Conservation (phyloP, 2,329 filamentous ascomycete species). For the Didymella pinodella region DNA sequence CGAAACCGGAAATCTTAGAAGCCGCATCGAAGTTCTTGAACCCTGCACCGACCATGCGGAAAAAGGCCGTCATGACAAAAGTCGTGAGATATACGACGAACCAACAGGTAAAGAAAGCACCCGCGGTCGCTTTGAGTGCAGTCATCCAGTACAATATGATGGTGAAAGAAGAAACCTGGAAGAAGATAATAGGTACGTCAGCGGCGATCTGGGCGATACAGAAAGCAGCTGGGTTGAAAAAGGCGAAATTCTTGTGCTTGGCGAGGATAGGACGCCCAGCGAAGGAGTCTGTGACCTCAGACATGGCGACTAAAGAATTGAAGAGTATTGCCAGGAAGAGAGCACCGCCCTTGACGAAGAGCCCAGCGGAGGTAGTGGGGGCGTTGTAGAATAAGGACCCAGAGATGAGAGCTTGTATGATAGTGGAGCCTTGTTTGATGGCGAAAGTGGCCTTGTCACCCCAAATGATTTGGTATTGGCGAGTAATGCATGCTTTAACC, state of each 20-base stretch:
- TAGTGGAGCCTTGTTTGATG: conserved; percentile 67
- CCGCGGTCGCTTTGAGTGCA: conserved; percentile 73
- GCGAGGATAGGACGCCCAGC: conserved; percentile 79
- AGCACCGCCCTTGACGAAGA: conserved; percentile 71
- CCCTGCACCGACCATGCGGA: conserved; percentile 76
- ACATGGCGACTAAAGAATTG: conserved; percentile 69
- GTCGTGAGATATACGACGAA: conserved; percentile 74
- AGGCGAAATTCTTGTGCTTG: conserved; percentile 84
- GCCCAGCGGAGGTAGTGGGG: conserved; percentile 63
- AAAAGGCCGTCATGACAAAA: conserved; percentile 81
- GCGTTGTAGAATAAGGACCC: conserved; percentile 75
- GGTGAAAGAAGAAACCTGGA: conserved; percentile 67
- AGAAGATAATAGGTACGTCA: conserved; percentile 63
- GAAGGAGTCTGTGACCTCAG: conserved; percentile 68
- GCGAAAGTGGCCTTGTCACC: conserved; percentile 70
- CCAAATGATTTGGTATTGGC: conserved; percentile 72
- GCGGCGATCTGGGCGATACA: conserved; percentile 73
- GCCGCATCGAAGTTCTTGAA: conserved; percentile 67
- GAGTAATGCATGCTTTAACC: conserved; percentile 62
- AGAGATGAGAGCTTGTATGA: conserved; percentile 67
- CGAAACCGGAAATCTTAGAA: conserved; percentile 64
- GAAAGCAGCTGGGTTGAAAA: conserved; percentile 84
- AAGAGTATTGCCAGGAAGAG: conserved; percentile 71
- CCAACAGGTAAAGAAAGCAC: conserved; percentile 82
- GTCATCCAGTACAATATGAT: conserved; percentile 83